phyloP scores from a whole-genome alignment of 2,329 filamentous ascomycete species.

The Trichophyton rubrum region DNA sequence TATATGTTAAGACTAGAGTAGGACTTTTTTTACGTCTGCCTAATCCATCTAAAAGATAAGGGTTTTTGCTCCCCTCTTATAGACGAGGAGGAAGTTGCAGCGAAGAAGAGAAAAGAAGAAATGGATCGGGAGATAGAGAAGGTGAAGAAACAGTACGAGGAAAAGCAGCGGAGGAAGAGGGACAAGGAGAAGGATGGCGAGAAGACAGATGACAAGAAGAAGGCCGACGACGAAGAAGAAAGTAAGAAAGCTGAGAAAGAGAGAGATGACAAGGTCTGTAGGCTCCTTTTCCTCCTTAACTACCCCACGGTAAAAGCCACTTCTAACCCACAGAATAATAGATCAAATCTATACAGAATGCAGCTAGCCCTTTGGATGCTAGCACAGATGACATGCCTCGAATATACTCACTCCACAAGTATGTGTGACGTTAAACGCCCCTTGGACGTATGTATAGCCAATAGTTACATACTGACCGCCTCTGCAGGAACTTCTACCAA shows the following conservation, averaged over 20 bases:
- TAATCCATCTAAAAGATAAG: slow-evolving; percentile 66
- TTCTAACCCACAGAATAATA: slow-evolving; percentile 13
- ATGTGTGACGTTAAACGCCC: slow-evolving; percentile 12
- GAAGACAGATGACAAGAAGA: slow-evolving; percentile 38
- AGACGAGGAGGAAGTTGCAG: slow-evolving; percentile 31
- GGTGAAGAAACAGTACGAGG: slow-evolving; percentile 50
- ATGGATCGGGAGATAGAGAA: slow-evolving; percentile 36
- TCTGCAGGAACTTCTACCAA: slow-evolving; percentile 64
- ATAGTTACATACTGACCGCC: neutral
- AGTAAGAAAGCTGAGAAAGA: slow-evolving; percentile 31
- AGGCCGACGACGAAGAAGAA: slow-evolving; percentile 27
- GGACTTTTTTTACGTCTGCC: slow-evolving; percentile 90
- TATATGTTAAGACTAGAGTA: slow-evolving; percentile 18
- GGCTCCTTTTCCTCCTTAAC: slow-evolving; percentile 3
- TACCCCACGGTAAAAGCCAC: neutral
- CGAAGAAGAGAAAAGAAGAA: slow-evolving; percentile 32
- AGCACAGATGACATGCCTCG: slow-evolving; percentile 56
- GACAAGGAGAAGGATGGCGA: slow-evolving; percentile 42
- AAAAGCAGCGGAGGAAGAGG: slow-evolving; percentile 61
- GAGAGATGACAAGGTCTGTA: slow-evolving; percentile 42
- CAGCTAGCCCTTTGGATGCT: slow-evolving; percentile 24
- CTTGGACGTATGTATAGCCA: neutral
- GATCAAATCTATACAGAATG: slow-evolving; percentile 39
- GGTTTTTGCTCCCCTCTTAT: slow-evolving; percentile 57
- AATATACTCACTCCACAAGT: slow-evolving; percentile 76